Base-by-base conservation (phyloP, 768 basidiomycete genomes). In the Pleurotus giganteus region DNA sequence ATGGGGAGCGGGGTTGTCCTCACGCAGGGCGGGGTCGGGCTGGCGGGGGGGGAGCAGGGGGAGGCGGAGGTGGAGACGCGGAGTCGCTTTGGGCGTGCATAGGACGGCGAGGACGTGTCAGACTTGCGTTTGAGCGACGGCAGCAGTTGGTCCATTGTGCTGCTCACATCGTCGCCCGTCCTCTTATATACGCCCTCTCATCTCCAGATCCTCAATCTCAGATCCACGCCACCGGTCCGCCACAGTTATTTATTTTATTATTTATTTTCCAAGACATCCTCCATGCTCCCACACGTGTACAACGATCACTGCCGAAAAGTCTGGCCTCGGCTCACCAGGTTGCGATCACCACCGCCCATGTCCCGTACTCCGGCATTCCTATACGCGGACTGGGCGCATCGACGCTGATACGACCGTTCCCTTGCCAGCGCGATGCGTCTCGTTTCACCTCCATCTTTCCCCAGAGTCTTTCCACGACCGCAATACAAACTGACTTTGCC, bases 11-110 rank as follows among this genome's bases (percentile, higher is more conserved):
- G 61, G 58, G 56, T 60, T 31, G n/a, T n/a, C n/a, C n/a, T n/a
- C n/a, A n/a, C n/a, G n/a, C n/a, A n/a, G n/a, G n/a, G n/a, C n/a
- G n/a, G n/a, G n/a, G n/a, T n/a, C n/a, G 65, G 44, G 67, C 64
- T 53, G 21, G 64, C 56, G n/a, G n/a, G 55, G 68, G 60, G 56
- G 70, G 63, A 50, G 69, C 56, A 70, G 73, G 63, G 71, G 74
- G 32, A 67, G 80, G 63, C 80, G 80, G 58, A 68, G 69, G 19
- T 74, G 72, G 2, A 76, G 75, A 47, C 76, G 74, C 51, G 79
- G 75, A 62, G 71, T 70, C 11, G 70, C 65, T 36, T 65, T 71
- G 27, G 73, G 69, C 77, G 62, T 78, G 75, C 37, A 76, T 65
- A 60, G 76, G 77, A 58, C 67, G 74, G 17, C n/a, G 34, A 31